Percentiles rank a stretch among this genome's conserved stretches.
Conservation (phyloP, 768 basidiomycete species). For the Xerocomus potaroensis region DNA sequence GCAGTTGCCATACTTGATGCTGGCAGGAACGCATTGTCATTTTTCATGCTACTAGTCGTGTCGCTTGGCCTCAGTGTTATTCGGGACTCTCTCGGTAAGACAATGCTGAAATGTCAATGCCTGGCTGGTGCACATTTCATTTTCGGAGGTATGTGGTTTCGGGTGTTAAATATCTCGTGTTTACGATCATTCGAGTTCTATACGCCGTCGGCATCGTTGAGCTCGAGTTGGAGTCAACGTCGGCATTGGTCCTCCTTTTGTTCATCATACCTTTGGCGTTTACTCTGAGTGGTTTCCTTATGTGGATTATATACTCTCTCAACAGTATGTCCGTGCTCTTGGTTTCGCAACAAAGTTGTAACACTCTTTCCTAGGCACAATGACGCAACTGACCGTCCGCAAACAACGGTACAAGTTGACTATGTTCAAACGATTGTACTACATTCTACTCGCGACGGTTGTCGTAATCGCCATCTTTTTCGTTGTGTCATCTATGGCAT, state of each 20-base stretch:
- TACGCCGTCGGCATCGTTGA: conserved; percentile 96
- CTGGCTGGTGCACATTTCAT: conserved; percentile 84
- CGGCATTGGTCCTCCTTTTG: conserved; percentile 75
- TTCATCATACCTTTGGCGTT: conserved; percentile 95
- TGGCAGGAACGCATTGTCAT: conserved; percentile 88
- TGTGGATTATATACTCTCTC: conserved; percentile 92
- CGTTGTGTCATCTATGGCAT: conserved; percentile 84
- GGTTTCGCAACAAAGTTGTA: neutral
- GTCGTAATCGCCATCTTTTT: conserved; percentile 86
- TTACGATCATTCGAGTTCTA: conserved; percentile 53
- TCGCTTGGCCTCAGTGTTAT: conserved; percentile 91
- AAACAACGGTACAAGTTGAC: conserved; percentile 82
- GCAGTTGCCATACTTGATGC: conserved; percentile 93
- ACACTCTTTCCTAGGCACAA: conserved; percentile 59
- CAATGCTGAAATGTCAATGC: conserved; percentile 80
- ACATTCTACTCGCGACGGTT: conserved; percentile 79
- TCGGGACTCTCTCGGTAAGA: conserved; percentile 76
- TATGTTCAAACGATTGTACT: conserved; percentile 87
- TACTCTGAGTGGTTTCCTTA: conserved; percentile 90
- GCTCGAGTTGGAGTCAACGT: conserved; percentile 86
- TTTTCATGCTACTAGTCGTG: conserved; percentile 93
- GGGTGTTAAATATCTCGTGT: neutral
- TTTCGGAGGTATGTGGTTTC: conserved; percentile 73
- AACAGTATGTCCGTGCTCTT: conserved; percentile 55
- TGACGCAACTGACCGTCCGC: conserved; percentile 75